Conservation (phyloP, 2,329 filamentous ascomycete species). For the Paracamarosporium sp. region DNA sequence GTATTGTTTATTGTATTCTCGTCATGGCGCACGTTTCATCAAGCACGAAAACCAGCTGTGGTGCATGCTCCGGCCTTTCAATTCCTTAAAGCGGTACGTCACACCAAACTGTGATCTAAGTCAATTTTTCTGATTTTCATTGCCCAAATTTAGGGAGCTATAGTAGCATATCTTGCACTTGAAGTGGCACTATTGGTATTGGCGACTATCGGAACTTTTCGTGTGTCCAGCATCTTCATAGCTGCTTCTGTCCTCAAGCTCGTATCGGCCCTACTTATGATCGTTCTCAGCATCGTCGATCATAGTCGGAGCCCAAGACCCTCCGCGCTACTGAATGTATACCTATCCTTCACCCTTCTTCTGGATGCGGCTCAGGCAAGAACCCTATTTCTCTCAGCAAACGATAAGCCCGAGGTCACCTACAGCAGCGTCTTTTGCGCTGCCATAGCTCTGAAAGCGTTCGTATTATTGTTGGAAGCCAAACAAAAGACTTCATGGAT, state of each 20-base stretch:
- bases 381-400: constrained; percentile 19
- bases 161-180: constrained; percentile 25
- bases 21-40: constrained; percentile 35
- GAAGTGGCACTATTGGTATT: constrained; percentile 36
- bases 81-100: constrained; percentile 11
- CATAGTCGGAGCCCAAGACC: constrained; percentile 22
- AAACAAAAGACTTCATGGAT: constrained; percentile 31
- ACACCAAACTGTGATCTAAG: neutral
- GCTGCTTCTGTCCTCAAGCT: constrained; percentile 35
- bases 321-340: constrained; percentile 19
- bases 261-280: constrained; percentile 23
- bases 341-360: constrained; percentile 21
- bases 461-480: constrained; percentile 28
- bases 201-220: constrained; percentile 16
- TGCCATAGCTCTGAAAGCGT: constrained; percentile 23
- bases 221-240: constrained; percentile 27
- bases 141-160: constrained; percentile 18
- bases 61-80: constrained; percentile 29
- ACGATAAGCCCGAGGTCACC: constrained; percentile 4
- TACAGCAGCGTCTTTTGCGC: constrained; percentile 18
- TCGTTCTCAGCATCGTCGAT: constrained; percentile 17
- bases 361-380: constrained; percentile 20
- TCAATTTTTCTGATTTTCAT: constrained; percentile 4
- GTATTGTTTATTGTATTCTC: constrained; percentile 38
- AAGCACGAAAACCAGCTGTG: constrained; percentile 36